phyloP scores from a whole-genome alignment of 768 basidiomycete species.

The Boletus pseudopeckii region DNA sequence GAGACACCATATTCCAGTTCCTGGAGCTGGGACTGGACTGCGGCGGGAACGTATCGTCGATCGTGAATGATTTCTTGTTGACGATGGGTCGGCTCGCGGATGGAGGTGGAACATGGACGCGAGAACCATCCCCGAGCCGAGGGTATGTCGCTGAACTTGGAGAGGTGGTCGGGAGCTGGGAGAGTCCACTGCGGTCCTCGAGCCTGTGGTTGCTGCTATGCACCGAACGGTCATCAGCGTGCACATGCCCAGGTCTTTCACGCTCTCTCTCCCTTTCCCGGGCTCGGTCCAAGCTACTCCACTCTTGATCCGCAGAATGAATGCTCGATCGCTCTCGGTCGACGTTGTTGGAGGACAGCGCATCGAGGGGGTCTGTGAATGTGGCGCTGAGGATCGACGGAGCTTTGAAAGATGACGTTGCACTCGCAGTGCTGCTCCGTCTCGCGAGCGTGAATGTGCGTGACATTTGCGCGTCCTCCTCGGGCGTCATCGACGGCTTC shows the following conservation, averaged over 20 bases:
- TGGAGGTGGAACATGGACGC: slow-evolving; percentile 20
- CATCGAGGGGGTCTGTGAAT: slow-evolving; percentile 29
- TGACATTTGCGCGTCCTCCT: slow-evolving; percentile 41
- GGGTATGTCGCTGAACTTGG: slow-evolving; percentile 14
- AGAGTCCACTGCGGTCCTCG: slow-evolving; percentile 17
- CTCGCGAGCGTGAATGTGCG: slow-evolving; percentile 43
- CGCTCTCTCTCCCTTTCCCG: slow-evolving; percentile 24
- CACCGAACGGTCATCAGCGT: slow-evolving; percentile 25
- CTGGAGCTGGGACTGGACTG: slow-evolving; percentile 23
- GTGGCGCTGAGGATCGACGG: slow-evolving; percentile 39
- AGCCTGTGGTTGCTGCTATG: slow-evolving; percentile 6
- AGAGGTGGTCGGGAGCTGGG: slow-evolving; percentile 11
- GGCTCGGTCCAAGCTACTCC: slow-evolving; percentile 25
- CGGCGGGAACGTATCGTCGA: slow-evolving; percentile 22
- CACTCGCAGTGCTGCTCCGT: slow-evolving; percentile 49
- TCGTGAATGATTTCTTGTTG: slow-evolving; percentile 27
- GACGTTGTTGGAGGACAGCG: slow-evolving; percentile 12
- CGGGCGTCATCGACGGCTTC: slow-evolving; percentile 45
- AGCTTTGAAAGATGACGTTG: slow-evolving; percentile 45
- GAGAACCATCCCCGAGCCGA: slow-evolving; percentile 12
- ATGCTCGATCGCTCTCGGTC: slow-evolving; percentile 30
- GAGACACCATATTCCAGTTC: slow-evolving; percentile 20
- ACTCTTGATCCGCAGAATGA: slow-evolving; percentile 27
- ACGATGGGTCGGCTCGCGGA: slow-evolving; percentile 33
- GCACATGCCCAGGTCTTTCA: slow-evolving; percentile 13